Conservation (phyloP, 169 alveolate genomes). For the Babesia ovis region DNA sequence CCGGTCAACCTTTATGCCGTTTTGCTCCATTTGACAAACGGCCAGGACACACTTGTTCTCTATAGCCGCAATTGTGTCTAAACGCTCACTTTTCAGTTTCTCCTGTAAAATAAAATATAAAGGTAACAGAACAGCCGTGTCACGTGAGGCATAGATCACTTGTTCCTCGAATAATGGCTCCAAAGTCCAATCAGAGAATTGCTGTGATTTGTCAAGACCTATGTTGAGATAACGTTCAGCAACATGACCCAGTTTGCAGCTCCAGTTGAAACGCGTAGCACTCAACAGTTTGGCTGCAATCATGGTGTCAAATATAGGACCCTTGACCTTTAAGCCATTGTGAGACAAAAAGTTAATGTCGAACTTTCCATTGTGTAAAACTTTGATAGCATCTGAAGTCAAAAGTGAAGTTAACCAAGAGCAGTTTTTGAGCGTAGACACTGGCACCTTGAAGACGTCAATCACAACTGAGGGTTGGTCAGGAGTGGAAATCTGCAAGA, state of each 20-base stretch:
- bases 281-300: constrained; percentile 78
- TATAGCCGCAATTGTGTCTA: constrained; percentile 73
- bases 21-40: constrained; percentile 82
- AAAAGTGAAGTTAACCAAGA: constrained; percentile 61
- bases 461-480: constrained; percentile 72
- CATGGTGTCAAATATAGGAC: constrained; percentile 80
- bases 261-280: constrained; percentile 72
- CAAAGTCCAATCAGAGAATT: constrained; percentile 80
- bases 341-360: constrained; percentile 76
- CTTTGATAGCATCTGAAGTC: constrained; percentile 64
- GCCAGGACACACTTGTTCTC: constrained; percentile 82
- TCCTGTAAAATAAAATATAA: constrained; percentile 73
- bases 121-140: constrained; percentile 80
- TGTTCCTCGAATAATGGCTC: constrained; percentile 75
- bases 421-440: constrained; percentile 42
- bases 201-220: constrained; percentile 81
- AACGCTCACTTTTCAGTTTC: constrained; percentile 66
- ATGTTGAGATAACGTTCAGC: constrained; percentile 77
- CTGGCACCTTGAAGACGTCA: constrained; percentile 67
- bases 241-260: constrained; percentile 77
- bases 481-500: constrained; percentile 74
- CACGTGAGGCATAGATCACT: constrained; percentile 81
- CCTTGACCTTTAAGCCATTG: constrained; percentile 54
- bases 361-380: constrained; percentile 84
- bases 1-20: constrained; percentile 79